Evolutionary conservation across 1,284 basidiomycete species (phyloP).

Genomic region (Apiotrichum gamsii): DNA sequence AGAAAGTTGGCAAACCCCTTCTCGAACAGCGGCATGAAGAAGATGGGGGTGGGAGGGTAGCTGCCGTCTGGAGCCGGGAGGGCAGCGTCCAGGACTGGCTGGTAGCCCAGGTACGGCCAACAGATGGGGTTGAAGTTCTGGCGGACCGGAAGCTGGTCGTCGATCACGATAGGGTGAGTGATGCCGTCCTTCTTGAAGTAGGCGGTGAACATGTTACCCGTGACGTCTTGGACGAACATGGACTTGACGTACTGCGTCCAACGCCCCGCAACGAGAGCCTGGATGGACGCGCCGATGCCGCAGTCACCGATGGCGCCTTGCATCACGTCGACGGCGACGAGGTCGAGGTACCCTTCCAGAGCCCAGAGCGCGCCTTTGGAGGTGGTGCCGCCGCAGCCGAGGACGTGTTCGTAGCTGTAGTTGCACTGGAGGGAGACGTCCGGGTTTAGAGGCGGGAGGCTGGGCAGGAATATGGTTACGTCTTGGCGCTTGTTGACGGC

Average conservation of each 20-base stretch:
- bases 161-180: slow-evolving; percentile 11
- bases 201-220: slow-evolving; percentile 1
- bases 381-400: slow-evolving; percentile 13
- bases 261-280: slow-evolving; percentile 9
- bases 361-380: slow-evolving; percentile 19
- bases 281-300: slow-evolving; percentile 18
- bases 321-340: slow-evolving; percentile 16
- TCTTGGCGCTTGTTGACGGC: too few relatives aligned
- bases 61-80: slow-evolving; percentile 2
- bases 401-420: slow-evolving; percentile 17
- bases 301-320: slow-evolving; percentile 24
- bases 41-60: slow-evolving; percentile 16
- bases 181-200: slow-evolving; percentile 14
- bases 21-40: slow-evolving; percentile 22
- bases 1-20: slow-evolving; percentile 23
- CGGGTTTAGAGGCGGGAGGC: not conserved
- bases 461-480: too few relatives aligned
- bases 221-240: slow-evolving; percentile 4
- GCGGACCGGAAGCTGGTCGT: slow-evolving; percentile 17
- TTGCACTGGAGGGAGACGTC: slow-evolving; percentile 1
- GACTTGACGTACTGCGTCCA: slow-evolving; percentile 14
- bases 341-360: slow-evolving; percentile 20
- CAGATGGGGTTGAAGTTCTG: slow-evolving; percentile 10
- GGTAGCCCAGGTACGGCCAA: slow-evolving; percentile 17
- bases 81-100: slow-evolving; percentile 17